Conservation (phyloP, 768 basidiomycete species). For the Glaciozyma martinii region DNA sequence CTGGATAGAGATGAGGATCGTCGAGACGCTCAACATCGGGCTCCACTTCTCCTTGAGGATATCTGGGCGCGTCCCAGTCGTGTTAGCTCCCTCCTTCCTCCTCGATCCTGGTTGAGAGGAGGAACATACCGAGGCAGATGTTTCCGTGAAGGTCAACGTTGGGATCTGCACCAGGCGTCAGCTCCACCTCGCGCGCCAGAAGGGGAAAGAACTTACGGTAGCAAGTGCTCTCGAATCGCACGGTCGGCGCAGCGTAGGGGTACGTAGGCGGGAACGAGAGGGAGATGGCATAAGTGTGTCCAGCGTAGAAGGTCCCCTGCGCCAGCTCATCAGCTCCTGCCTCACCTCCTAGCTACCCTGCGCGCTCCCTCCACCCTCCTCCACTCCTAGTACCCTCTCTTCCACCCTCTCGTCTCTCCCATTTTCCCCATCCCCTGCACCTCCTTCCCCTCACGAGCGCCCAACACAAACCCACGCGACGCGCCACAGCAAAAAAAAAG, state of each 20-base stretch:
- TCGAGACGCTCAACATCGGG: conserved; percentile 83
- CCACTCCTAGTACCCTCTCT: not conserved
- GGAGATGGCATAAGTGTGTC: conserved; percentile 69
- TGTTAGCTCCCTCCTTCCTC: not conserved
- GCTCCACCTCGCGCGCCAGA: not conserved
- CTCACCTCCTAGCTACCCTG: not conserved
- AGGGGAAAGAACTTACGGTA: conserved; percentile 44
- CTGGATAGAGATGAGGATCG: conserved; percentile 77
- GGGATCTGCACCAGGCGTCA: conserved; percentile 45
- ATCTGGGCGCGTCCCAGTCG: conserved; percentile 72
- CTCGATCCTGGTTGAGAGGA: not conserved
- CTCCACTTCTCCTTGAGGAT: conserved; percentile 94
- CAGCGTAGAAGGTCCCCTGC: conserved; percentile 48
- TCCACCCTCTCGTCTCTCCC: not conserved
- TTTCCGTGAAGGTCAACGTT: conserved; percentile 66
- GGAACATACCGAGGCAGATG: conserved; percentile 30
- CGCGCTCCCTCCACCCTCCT: not conserved
- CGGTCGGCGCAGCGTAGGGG: conserved; percentile 72
- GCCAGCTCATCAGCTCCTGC: no score
- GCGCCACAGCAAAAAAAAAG: not conserved
- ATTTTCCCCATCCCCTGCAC: not conserved
- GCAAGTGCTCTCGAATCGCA: conserved; percentile 74
- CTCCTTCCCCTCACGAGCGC: not conserved
- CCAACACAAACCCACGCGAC: not conserved
- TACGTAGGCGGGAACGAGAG: conserved; percentile 81